Evolutionary conservation across 768 basidiomycete genomes (phyloP).

Genomic region (Russula brevipes): DNA sequence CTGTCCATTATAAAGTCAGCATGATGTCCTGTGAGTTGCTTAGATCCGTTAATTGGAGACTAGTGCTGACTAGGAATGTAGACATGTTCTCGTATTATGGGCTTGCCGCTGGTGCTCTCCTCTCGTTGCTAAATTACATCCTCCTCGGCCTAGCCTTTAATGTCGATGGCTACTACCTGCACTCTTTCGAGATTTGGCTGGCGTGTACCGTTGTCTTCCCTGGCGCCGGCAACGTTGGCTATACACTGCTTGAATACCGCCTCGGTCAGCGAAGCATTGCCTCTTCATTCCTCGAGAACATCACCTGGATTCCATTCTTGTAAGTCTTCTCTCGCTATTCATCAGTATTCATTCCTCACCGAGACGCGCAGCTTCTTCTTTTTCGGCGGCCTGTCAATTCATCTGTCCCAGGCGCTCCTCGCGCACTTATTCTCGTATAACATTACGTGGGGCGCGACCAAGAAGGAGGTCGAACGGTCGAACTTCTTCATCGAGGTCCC

Average conservation of each 20-base stretch:
- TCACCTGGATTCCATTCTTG: slow-evolving; percentile 72
- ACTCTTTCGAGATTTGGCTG: slow-evolving; percentile 69
- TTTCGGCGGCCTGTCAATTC: slow-evolving; percentile 53
- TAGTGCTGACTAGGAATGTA: slow-evolving; percentile 1
- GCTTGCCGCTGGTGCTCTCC: slow-evolving; percentile 55
- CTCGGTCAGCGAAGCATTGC: slow-evolving; percentile 52
- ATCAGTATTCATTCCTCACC: neutral
- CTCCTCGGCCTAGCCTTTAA: slow-evolving; percentile 55
- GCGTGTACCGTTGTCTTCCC: slow-evolving; percentile 69
- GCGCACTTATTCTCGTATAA: slow-evolving; percentile 56
- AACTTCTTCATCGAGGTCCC: slow-evolving; percentile 93
- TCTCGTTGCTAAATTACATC: slow-evolving; percentile 67
- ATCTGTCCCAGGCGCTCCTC: slow-evolving; percentile 48
- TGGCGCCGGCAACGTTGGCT: slow-evolving; percentile 61
- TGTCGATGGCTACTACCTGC: slow-evolving; percentile 66
- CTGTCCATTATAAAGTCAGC: slow-evolving; percentile 77
- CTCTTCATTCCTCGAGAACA: slow-evolving; percentile 51
- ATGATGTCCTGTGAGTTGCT: slow-evolving; percentile 63
- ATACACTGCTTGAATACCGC: slow-evolving; percentile 64
- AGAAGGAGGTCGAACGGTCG: slow-evolving; percentile 81
- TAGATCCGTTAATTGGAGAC: no score
- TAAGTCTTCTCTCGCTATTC: slow-evolving; percentile 33
- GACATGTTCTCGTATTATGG: slow-evolving; percentile 54
- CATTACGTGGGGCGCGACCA: slow-evolving; percentile 53
- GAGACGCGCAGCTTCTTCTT: slow-evolving; percentile 41